phyloP scores from a whole-genome alignment of 1,139 yeast genomes.

The Citeromyces hawaiiensis region DNA sequence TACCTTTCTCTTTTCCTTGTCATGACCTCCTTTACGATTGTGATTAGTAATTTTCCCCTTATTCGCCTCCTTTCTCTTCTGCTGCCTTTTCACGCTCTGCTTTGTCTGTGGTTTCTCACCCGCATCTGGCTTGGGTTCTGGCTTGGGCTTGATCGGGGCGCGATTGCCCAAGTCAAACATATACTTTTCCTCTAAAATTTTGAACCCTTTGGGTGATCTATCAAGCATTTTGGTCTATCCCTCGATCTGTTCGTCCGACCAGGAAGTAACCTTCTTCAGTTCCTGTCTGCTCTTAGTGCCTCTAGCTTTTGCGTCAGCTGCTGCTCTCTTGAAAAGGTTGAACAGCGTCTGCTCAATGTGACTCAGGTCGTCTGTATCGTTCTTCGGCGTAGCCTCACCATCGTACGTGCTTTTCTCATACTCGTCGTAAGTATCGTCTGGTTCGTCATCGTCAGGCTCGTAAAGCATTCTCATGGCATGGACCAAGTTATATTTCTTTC shows the following conservation, averaged over 20 bases:
- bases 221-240: constrained; percentile 81
- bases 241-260: constrained; percentile 88
- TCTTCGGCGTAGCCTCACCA: neutral
- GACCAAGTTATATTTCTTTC: constrained; percentile 41
- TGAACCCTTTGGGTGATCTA: constrained; percentile 48
- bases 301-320: constrained; percentile 40
- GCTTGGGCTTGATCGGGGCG: constrained; percentile 3
- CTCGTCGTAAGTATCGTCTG: constrained; percentile 77
- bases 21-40: constrained; percentile 48
- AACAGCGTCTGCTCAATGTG: constrained; percentile 42
- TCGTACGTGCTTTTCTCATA: constrained; percentile 36
- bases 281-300: constrained; percentile 36
- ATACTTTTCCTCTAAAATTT: constrained; percentile 47
- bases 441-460: constrained; percentile 66
- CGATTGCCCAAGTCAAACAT: constrained; percentile 28
- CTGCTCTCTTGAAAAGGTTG: constrained; percentile 38
- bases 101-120: constrained; percentile 4
- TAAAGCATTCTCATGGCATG: constrained; percentile 56
- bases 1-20: constrained; percentile 30
- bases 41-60: constrained; percentile 50
- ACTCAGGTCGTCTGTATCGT: constrained; percentile 8
- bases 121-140: constrained; percentile 8
- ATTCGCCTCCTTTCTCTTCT: constrained; percentile 36
- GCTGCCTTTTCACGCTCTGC: constrained; percentile 17
- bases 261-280: constrained; percentile 36